Conservation (phyloP, 2,329 filamentous ascomycete species). For the Tolypocladium amazonense region DNA sequence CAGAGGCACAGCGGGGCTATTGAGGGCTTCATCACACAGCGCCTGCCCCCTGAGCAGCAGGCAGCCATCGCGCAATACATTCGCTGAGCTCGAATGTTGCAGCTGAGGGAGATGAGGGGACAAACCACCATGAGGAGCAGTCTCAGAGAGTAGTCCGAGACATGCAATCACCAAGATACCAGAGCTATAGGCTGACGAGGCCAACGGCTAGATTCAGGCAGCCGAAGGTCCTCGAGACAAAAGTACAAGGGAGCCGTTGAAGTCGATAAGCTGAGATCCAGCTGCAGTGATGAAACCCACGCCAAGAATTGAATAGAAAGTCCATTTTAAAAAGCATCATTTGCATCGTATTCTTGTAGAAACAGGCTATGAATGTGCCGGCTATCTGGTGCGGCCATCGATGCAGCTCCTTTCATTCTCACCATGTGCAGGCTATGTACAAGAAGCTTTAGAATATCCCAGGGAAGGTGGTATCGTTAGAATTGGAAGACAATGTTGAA, state of each 20-base stretch:
- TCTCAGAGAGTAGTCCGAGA: not conserved
- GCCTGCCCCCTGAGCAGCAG: conserved; percentile 53
- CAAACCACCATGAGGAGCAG: no score
- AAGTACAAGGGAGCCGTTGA: not conserved
- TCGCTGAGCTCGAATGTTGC: conserved; percentile 15
- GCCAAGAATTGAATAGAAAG: not conserved
- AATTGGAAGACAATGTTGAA: not conserved
- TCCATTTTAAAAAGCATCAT: no score
- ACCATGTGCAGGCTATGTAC: not conserved
- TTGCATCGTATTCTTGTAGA: not conserved
- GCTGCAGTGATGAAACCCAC: not conserved
- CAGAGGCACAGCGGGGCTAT: conserved; percentile 60
- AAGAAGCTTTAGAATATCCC: not conserved
- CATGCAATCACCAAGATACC: conserved; percentile 1
- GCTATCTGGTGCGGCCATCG: not conserved
- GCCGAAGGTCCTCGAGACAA: not conserved
- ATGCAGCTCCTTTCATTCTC: not conserved
- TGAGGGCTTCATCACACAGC: conserved; percentile 58
- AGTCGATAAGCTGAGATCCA: not conserved
- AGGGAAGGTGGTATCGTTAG: not conserved
- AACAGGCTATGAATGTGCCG: not conserved
- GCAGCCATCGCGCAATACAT: conserved; percentile 42
- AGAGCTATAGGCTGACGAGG: not conserved
- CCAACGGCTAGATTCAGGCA: not conserved
- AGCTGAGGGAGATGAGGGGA: not conserved